Conservation (phyloP, 495 filamentous ascomycete genomes). For the Neurospora sp. region DNA sequence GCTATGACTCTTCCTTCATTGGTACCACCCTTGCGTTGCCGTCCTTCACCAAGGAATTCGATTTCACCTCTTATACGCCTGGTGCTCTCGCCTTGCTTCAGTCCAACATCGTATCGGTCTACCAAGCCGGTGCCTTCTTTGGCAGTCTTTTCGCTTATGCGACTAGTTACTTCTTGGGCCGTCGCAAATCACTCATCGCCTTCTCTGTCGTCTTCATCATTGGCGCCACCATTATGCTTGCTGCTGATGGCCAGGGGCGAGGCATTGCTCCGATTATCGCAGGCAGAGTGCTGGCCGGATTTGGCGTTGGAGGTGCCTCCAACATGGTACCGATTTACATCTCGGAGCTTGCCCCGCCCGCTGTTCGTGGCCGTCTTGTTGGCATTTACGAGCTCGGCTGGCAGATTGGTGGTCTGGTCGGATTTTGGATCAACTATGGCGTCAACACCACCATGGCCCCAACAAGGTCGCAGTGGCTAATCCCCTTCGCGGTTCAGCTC, state of each 20-base stretch:
- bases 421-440: slow-evolving; percentile 62
- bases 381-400: slow-evolving; percentile 65
- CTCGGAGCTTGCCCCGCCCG: slow-evolving; percentile 44
- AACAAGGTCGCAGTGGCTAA: slow-evolving; percentile 41
- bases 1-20: slow-evolving; percentile 63
- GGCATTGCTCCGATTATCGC: slow-evolving; percentile 53
- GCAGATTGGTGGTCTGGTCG: slow-evolving; percentile 64
- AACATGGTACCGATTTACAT: slow-evolving; percentile 50
- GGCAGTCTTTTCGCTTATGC: slow-evolving; percentile 53
- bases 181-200: slow-evolving; percentile 43
- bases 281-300: slow-evolving; percentile 42
- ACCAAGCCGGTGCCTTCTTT: slow-evolving; percentile 60
- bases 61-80: slow-evolving; percentile 32
- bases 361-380: slow-evolving; percentile 43
- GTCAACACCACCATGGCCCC: slow-evolving; percentile 35
- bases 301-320: slow-evolving; percentile 42
- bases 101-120: slow-evolving; percentile 60
- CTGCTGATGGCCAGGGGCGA: slow-evolving; percentile 38
- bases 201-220: slow-evolving; percentile 49
- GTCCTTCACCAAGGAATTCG: slow-evolving; percentile 51
- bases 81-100: slow-evolving; percentile 38
- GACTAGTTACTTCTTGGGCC: slow-evolving; percentile 46
- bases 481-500: slow-evolving; percentile 48
- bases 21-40: slow-evolving; percentile 54
- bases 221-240: slow-evolving; percentile 54